Evolutionary conservation across 306 rosid genomes (phyloP), one percentile per base, ranked within the genome.

Genomic region (Fragaria iinumae): DNA sequence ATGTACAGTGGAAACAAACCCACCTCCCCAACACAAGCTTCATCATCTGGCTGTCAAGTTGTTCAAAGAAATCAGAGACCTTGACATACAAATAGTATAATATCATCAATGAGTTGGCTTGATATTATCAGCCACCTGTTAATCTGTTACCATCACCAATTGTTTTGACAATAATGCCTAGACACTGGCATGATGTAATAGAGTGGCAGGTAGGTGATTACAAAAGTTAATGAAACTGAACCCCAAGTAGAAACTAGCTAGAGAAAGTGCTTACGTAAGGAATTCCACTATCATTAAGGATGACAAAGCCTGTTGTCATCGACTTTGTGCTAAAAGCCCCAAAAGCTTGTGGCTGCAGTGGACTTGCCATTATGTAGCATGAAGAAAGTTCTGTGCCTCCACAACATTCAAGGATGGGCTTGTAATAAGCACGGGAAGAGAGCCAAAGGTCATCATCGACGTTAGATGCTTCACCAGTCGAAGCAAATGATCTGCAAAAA

Each of bases 391-490:
- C 98, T 12, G 97, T 91, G 53, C 98, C 98, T 45, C 97, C 97
- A 71, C 97, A 90, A 38, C 87, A 72, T 81, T 93, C 97, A 44
- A 85, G 25, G 55, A 91, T 49, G 47, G 96, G 96, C 39, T 59
- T 86, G 78, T 93, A 93, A 80, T 86, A 86, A 73, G 96, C 86
- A 75, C 77, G 90, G 39, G 97, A 93, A 48, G 98, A 87, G 60
- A 93, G 97, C 97, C 93, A 93, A 43, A 91, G 92, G 83, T 93
- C 98, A 81, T 93, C 97, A 38, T 91, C 96, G 8, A 91, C 86
- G 77, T 85, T 91, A 36, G 98, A 93, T 11, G 87, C 80, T 85
- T 93, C 98, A 49, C 97, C 97, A 2, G 87, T 82, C 34, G 97
- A 86, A 74, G 82, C 71, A 67, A 92, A 92, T 63, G 69, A 41